Evolutionary conservation across 306 rosid species (phyloP).

Genomic region (Medicago ruthenica): DNA sequence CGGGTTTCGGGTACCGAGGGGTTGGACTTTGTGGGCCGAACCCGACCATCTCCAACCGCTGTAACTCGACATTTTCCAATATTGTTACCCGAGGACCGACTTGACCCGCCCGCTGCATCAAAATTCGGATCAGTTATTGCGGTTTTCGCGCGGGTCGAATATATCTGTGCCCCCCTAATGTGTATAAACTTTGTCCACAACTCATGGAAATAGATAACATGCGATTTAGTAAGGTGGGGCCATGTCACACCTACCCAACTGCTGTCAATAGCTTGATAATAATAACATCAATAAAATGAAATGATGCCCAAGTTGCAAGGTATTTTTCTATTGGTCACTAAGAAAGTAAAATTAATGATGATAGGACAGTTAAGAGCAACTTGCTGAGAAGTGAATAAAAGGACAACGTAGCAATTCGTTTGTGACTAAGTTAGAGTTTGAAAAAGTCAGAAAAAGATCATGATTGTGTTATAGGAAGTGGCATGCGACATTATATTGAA

Average conservation of each 20-base stretch:
- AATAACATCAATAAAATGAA: slow-evolving; percentile 1
- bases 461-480: slow-evolving; percentile 44
- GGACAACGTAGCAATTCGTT: slow-evolving; percentile 37
- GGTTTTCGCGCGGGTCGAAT: too few species aligned
- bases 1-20: too few species aligned
- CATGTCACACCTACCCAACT: slow-evolving; percentile 44
- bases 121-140: too few species aligned
- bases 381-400: slow-evolving; percentile 44
- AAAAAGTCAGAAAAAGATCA: slow-evolving; percentile 30
- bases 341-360: slow-evolving; percentile 28
- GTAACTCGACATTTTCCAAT: too few species aligned
- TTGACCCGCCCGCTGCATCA: too few species aligned
- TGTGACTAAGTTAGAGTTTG: slow-evolving; percentile 31
- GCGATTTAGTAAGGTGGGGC: slow-evolving; percentile 40
- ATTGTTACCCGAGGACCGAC: too few species aligned
- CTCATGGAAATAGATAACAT: slow-evolving; percentile 9
- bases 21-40: too few species aligned
- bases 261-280: slow-evolving; percentile 34
- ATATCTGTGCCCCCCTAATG: too few species aligned
- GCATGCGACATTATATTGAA: slow-evolving; percentile 2
- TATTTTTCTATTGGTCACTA: slow-evolving; percentile 38
- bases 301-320: slow-evolving; percentile 25
- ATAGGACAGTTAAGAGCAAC: slow-evolving; percentile 14
- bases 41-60: too few species aligned
- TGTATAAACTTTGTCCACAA: background rate